Conservation (phyloP, 306 rosid genomes). For the Potentilla sterilis region DNA sequence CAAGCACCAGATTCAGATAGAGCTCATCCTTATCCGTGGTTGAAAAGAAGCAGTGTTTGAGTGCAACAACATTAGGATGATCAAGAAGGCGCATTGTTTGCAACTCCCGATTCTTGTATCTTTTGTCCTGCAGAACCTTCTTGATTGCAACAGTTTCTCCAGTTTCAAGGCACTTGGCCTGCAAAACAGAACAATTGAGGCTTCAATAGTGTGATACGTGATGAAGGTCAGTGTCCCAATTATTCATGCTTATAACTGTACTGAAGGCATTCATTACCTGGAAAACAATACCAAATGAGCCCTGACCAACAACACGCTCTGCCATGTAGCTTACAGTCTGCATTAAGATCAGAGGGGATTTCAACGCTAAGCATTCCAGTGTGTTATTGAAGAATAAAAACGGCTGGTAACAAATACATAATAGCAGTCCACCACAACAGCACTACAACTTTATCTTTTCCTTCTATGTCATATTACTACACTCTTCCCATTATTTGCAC, state of each 20-base stretch:
- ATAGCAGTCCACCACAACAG: neutral
- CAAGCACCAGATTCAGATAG: slow-evolving; percentile 73
- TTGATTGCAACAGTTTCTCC: slow-evolving; percentile 67
- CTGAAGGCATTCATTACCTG: slow-evolving; percentile 37
- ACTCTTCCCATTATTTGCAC: neutral
- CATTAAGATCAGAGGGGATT: slow-evolving; percentile 10
- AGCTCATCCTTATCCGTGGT: slow-evolving; percentile 70
- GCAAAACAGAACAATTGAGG: slow-evolving; percentile 25
- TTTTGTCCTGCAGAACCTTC: slow-evolving; percentile 68
- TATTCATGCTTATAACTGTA: slow-evolving; percentile 2
- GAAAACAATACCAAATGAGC: slow-evolving; percentile 72
- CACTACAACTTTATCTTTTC: neutral
- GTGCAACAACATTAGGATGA: slow-evolving; percentile 68
- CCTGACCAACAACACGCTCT: slow-evolving; percentile 70
- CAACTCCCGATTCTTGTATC: slow-evolving; percentile 69
- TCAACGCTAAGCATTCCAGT: neutral
- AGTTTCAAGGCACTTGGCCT: slow-evolving; percentile 70
- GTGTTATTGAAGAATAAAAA: neutral
- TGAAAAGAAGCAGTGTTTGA: slow-evolving; percentile 71
- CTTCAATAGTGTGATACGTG: slow-evolving; percentile 6
- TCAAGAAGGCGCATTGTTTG: slow-evolving; percentile 81
- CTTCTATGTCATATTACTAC: neutral
- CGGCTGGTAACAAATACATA: neutral
- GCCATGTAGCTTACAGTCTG: slow-evolving; percentile 80
- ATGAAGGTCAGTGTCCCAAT: neutral